phyloP scores from a whole-genome alignment of 139 green algal genomes.

The Coelastrella sp. region DNA sequence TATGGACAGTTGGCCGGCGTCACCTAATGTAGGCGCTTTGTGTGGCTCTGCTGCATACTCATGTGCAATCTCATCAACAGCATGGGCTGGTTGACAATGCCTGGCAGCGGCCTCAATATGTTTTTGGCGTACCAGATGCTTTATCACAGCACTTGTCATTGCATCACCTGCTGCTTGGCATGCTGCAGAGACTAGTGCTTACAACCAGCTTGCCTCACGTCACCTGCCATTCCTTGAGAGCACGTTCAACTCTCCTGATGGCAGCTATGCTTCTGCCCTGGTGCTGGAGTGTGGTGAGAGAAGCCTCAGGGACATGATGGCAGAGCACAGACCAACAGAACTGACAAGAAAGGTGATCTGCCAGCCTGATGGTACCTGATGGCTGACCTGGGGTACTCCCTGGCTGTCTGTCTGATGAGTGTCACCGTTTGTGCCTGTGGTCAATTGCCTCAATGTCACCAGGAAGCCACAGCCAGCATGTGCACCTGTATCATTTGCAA shows the following conservation, averaged over 20 bases:
- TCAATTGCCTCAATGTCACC: too few species aligned
- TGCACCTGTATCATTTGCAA: too few species aligned
- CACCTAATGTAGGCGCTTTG: too few species aligned
- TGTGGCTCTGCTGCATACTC: too few species aligned
- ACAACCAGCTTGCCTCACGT: neutral
- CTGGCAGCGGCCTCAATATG: too few species aligned
- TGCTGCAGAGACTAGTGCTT: conserved; percentile 11
- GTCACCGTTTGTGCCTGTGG: too few species aligned
- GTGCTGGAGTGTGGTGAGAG: conserved; percentile 8
- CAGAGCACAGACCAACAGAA: conserved; percentile 2
- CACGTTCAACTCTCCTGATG: conserved; percentile 11
- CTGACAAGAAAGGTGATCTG: neutral
- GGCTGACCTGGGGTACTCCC: neutral
- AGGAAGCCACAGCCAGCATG: too few species aligned
- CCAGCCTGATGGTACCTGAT: neutral
- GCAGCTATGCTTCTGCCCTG: conserved; percentile 24
- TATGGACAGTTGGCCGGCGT: too few species aligned
- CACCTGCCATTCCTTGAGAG: conserved; percentile 1
- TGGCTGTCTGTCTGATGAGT: too few species aligned
- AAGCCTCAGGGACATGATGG: neutral
- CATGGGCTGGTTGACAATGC: too few species aligned
- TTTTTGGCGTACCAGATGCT: too few species aligned
- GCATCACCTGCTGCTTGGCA: neutral
- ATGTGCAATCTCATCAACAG: too few species aligned
- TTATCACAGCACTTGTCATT: neutral